Evolutionary conservation across 2,329 filamentous ascomycete genomes (phyloP), one percentile per base, ranked within the genome.

Genomic region (Neoarthrinium moseri): DNA sequence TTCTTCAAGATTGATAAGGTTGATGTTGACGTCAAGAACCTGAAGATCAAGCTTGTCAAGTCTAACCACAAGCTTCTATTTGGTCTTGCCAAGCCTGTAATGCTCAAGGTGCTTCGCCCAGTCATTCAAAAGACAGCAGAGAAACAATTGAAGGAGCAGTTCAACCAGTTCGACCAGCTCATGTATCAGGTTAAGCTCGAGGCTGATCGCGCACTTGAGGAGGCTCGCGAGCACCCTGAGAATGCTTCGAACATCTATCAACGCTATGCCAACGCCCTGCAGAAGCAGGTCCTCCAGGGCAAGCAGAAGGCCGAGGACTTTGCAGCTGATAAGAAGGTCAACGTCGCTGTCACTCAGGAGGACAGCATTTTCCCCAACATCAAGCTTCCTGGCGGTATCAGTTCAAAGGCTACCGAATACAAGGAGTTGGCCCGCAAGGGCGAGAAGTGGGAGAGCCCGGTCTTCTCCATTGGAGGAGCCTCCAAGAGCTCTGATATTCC

Each of bases 1-100:
- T 94, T 95, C 71, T 92, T 97, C 81, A 96, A 96, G 80, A 80
- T 97, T 50, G 90, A 95, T 62, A 91, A 87, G 67, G 87, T 96
- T 3, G 77, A 87, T 32, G 89, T 95, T 17, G 84, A 89, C 57
- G 81, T 96, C 56, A 87, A 89, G 70, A 67, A 91, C 61, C 77
- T 96, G 47, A 81, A 87, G 56, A 84, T 99, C 72, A 96, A 95
- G 74, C 68, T 99, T 54, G 91, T 91, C 78, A 83, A 96, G 75
- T 96, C 91, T 43, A 95, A 86, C 67, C 91, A 97, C 80, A 99
- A 96, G 80, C 62, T 94, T 11, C 77, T 97, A 18, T 96, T 97
- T 67, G 74, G 73, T 45, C 64, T 96, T 29, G 86, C 92, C 76
- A 96, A 96, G 78, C 89, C 91, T 4, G 64, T 97, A 21, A 77